Conservation (phyloP, 2,329 filamentous ascomycete genomes). For the Epichloe brachyelytri region DNA sequence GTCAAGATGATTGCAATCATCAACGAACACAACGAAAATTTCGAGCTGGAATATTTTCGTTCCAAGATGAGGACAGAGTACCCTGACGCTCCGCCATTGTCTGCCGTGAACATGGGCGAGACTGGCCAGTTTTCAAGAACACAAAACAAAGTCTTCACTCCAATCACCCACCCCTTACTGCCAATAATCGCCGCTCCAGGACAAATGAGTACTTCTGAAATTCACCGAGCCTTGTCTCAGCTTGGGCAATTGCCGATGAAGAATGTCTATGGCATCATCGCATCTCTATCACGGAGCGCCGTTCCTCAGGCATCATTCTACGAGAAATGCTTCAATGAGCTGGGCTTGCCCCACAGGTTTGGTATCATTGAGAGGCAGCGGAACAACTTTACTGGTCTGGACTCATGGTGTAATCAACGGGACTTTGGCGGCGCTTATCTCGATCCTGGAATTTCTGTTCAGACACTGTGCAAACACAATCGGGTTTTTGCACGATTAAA, state of each 20-base stretch:
- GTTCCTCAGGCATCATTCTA: conserved; percentile 74
- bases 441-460: conserved; percentile 54
- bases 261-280: conserved; percentile 69
- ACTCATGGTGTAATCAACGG: conserved; percentile 57
- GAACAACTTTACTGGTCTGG: conserved; percentile 51
- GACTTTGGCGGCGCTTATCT: conserved; percentile 75
- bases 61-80: conserved; percentile 60
- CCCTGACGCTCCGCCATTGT: conserved; percentile 58
- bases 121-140: conserved; percentile 75
- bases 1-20: conserved; percentile 87
- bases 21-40: conserved; percentile 72
- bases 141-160: conserved; percentile 75
- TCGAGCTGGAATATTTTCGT: conserved; percentile 81
- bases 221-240: conserved; percentile 65
- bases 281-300: conserved; percentile 45
- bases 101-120: conserved; percentile 77
- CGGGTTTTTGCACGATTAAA: conserved; percentile 38
- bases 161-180: conserved; percentile 73
- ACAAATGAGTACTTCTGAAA: conserved; percentile 74
- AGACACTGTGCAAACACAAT: conserved; percentile 45
- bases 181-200: conserved; percentile 77
- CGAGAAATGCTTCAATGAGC: conserved; percentile 69
- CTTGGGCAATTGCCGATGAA: conserved; percentile 71
- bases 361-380: conserved; percentile 59
- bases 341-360: conserved; percentile 77